Conservation (phyloP, 1,284 basidiomycete genomes). For the Malassezia equina region DNA sequence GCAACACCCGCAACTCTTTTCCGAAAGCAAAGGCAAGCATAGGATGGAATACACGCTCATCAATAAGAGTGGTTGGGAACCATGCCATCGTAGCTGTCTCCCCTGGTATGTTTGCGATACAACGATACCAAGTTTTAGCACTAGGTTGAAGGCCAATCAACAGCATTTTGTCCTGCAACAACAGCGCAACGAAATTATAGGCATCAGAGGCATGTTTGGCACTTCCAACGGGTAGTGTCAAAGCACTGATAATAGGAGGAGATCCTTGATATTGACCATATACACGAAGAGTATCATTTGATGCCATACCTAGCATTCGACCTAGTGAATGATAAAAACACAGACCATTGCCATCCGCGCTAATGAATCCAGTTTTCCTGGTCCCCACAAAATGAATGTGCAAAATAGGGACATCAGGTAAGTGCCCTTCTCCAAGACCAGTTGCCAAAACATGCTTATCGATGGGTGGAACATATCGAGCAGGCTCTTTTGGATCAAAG, state of each 20-base stretch:
- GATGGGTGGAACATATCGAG: conserved; percentile 64
- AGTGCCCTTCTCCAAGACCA: conserved; percentile 84
- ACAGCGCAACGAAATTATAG: conserved; percentile 73
- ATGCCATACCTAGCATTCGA: conserved; percentile 87
- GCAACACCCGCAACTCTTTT: conserved; percentile 22
- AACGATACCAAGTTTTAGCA: conserved; percentile 72
- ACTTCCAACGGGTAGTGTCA: conserved; percentile 72
- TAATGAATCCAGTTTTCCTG: conserved; percentile 84
- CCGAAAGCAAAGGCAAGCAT: conserved; percentile 39
- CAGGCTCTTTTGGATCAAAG: conserved; percentile 55
- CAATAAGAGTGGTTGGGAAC: conserved; percentile 30
- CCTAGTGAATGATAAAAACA: conserved; percentile 93
- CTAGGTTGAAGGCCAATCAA: conserved; percentile 84
- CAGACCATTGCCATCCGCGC: conserved; percentile 78
- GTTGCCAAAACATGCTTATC: conserved; percentile 60
- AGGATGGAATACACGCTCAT: conserved; percentile 19
- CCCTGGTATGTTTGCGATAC: background rate
- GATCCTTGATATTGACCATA: conserved; percentile 65
- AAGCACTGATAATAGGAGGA: conserved; percentile 59
- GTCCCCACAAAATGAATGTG: conserved; percentile 83
- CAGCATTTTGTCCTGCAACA: conserved; percentile 82
- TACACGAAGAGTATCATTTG: conserved; percentile 84
- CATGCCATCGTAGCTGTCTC: conserved; percentile 28
- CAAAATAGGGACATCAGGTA: conserved; percentile 72
- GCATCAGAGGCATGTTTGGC: conserved; percentile 65